A percentile compares a stretch with the other conserved stretches of the same genome.
Evolutionary conservation across 352 stramenopile genomes (phyloP).

Genomic region (Phytopythium montanum): DNA sequence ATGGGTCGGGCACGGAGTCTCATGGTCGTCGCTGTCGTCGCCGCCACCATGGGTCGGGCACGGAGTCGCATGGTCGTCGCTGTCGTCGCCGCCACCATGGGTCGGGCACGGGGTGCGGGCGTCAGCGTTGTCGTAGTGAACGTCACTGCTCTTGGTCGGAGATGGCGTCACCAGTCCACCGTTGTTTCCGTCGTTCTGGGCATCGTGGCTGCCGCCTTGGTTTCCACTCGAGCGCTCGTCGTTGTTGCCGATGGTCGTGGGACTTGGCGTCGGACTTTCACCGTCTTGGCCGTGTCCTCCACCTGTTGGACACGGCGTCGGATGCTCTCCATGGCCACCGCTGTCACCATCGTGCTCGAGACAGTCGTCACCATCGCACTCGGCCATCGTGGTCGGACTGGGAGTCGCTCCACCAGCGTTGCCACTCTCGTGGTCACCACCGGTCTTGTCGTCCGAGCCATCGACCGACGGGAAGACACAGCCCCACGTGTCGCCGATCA

Average conservation of each 20-base stretch:
- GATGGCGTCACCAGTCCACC: not conserved
- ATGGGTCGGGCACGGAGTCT: constrained; percentile 1
- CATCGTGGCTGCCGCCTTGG: not conserved
- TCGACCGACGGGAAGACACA: constrained; percentile 30
- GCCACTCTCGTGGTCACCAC: not conserved
- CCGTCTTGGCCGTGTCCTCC: not conserved
- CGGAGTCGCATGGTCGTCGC: not conserved
- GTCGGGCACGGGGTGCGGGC: not conserved
- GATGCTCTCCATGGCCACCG: not conserved
- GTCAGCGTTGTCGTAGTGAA: not conserved
- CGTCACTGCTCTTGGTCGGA: not conserved
- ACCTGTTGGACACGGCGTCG: not conserved
- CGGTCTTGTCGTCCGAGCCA: not conserved
- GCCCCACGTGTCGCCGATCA: constrained; percentile 17
- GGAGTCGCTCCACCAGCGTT: constrained; percentile 4
- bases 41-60: not conserved
- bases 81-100: not conserved
- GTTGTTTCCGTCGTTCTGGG: not conserved
- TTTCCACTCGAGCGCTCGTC: not conserved
- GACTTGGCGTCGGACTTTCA: not conserved
- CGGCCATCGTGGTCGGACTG: constrained; percentile 5
- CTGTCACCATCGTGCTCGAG: not conserved
- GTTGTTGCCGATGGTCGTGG: not conserved
- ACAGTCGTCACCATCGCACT: not conserved
- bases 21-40: not conserved